Evolutionary conservation across 1,284 basidiomycete genomes (phyloP).

Genomic region (Pseudozyma thailandica): DNA sequence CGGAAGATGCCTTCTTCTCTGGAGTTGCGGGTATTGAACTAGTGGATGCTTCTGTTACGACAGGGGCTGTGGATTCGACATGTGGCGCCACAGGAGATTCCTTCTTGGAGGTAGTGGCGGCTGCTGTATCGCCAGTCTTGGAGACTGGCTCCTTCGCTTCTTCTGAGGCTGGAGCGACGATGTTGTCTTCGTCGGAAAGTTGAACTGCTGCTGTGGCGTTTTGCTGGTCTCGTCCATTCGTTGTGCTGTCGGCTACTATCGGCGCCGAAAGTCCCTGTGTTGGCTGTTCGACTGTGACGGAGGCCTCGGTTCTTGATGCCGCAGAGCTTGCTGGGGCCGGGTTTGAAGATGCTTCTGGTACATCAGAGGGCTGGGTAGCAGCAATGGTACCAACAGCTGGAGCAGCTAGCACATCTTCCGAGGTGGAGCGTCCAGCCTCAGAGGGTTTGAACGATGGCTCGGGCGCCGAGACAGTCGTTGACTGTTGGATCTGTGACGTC

Average conservation of each 20-base stretch:
- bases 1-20: conserved; percentile 8
- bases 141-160: background rate
- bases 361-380: background rate
- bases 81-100: background rate
- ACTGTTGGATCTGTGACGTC: background rate
- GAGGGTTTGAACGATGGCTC: background rate
- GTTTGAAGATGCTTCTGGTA: background rate
- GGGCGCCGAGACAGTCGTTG: background rate
- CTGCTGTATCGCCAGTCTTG: background rate
- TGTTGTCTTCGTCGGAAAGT: background rate
- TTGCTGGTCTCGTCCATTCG: background rate
- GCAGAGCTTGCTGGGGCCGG: background rate
- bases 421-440: background rate
- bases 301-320: background rate
- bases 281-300: background rate
- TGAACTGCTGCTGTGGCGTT: background rate
- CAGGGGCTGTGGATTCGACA: background rate
- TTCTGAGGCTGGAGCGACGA: background rate
- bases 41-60: conserved; percentile 1
- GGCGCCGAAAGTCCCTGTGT: background rate
- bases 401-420: background rate
- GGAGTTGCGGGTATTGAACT: conserved; percentile 17
- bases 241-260: background rate
- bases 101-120: background rate
- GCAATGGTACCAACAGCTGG: background rate